Evolutionary conservation across 2,329 filamentous ascomycete genomes (phyloP).

Genomic region (Xylaria sp.): DNA sequence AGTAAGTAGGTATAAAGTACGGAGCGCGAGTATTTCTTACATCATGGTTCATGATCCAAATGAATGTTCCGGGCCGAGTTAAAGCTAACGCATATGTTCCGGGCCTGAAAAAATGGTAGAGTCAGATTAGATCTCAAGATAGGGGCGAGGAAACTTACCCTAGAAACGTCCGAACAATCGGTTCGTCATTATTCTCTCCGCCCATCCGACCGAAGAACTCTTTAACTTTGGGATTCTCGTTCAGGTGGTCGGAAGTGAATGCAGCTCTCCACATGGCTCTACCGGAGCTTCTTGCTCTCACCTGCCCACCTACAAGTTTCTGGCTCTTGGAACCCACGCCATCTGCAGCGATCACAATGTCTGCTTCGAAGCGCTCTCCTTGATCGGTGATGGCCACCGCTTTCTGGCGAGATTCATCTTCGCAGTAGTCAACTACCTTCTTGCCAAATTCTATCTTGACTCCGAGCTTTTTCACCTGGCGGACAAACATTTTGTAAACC

Average conservation of each 20-base stretch:
- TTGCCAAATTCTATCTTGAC: slow-evolving; percentile 61
- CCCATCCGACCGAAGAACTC: slow-evolving; percentile 56
- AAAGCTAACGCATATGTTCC: slow-evolving; percentile 55
- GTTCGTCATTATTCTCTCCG: slow-evolving; percentile 54
- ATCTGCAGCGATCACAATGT: slow-evolving; percentile 61
- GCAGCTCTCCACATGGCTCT: slow-evolving; percentile 59
- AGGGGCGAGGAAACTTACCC: slow-evolving; percentile 53
- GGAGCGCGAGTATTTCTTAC: slow-evolving; percentile 38
- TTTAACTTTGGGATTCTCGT: slow-evolving; percentile 54
- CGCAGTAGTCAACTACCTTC: slow-evolving; percentile 62
- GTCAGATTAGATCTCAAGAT: slow-evolving; percentile 44
- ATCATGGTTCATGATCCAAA: slow-evolving; percentile 56
- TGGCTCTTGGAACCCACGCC: slow-evolving; percentile 60
- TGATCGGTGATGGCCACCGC: slow-evolving; percentile 61
- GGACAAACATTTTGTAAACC: slow-evolving; percentile 66
- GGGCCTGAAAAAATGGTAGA: slow-evolving; percentile 49
- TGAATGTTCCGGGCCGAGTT: slow-evolving; percentile 50
- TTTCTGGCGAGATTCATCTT: slow-evolving; percentile 54
- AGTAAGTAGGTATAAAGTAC: background rate
- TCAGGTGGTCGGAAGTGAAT: slow-evolving; percentile 54
- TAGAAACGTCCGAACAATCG: slow-evolving; percentile 59
- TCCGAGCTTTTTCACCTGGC: slow-evolving; percentile 59
- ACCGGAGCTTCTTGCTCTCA: slow-evolving; percentile 56
- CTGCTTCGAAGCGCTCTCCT: slow-evolving; percentile 60
- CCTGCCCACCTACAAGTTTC: slow-evolving; percentile 56